Evolutionary conservation across 75 land plant genomes (phyloP), one percentile per base, ranked within the genome.

Genomic region (Ceratopteris richardii): DNA sequence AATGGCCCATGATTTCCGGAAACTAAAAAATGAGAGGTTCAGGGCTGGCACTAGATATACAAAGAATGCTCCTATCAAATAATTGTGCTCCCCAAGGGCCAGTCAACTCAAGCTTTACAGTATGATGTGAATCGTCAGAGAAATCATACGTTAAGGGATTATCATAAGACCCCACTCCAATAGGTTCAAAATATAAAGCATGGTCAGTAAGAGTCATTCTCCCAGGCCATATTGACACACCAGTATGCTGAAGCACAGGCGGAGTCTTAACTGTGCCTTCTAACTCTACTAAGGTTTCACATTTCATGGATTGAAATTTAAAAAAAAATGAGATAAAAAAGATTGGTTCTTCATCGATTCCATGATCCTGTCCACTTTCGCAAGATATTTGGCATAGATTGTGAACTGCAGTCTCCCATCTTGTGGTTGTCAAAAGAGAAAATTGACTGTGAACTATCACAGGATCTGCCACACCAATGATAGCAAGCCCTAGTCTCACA

Each of bases 31-130:
- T 63, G 11, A 86, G 78, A 24, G 98, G 96, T 56, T 94, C 96
- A 56, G 84, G 59, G 61, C 98, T 94, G 81, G 56, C 74, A 46
- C 2, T 22, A 26, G 44, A 27, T n/a, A n/a, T n/a, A n/a, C 98
- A 90, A 94, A 94, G 30, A 94, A 74, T 14, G 96, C n/a, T n/a
- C n/a, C n/a, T n/a, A n/a, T n/a, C n/a, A n/a, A n/a, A n/a, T n/a
- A n/a, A n/a, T n/a, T n/a, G 84, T 40, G 98, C 80, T 46, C 96
- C 98, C 98, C 85, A 90, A 29, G 98, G 98, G 24, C 98, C 98
- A 24, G 96, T 90, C 61, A 94, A 62, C 62, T 94, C 98, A 58
- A 96, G 88, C 65, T 80, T 94, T 31, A 94, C 75, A 46, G 83
- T 69, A 56, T 90, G 98, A 47, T 79, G 75, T 46, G 78, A 57